These are phyloP conservation scores for Pharnaceum exiguum DNA, from an alignment of 148 eudicot species.

Conservation along the genomic window DNA sequence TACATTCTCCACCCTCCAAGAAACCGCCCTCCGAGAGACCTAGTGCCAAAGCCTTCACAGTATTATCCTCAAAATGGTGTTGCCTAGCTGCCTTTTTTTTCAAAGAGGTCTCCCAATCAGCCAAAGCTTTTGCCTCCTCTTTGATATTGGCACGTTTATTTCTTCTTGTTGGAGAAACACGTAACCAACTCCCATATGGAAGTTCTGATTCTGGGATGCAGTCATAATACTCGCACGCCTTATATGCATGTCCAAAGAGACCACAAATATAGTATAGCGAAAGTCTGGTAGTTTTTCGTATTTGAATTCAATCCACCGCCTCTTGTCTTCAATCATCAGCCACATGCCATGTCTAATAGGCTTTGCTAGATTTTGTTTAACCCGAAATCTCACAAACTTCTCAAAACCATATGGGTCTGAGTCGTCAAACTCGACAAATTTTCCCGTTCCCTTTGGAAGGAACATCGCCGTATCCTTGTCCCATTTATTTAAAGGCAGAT, in stretches of 20 bases:
- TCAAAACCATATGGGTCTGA: not conserved
- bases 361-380: not conserved
- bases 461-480: not conserved
- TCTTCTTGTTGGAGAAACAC: not conserved
- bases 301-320: not conserved
- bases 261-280: not conserved
- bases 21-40: too few relatives aligned
- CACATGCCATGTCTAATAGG: not conserved
- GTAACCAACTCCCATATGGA: not conserved
- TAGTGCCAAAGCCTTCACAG: too few relatives aligned
- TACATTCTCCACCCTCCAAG: too few relatives aligned
- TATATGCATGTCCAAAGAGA: not conserved
- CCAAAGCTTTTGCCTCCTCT: too few relatives aligned
- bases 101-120: too few relatives aligned
- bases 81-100: too few relatives aligned
- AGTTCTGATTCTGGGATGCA: not conserved
- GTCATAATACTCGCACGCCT: not conserved
- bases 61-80: too few relatives aligned
- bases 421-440: not conserved
- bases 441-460: too few relatives aligned
- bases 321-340: not conserved
- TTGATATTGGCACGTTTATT: too few relatives aligned
- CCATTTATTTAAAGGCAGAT: conserved; percentile 4
- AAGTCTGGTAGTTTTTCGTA: not conserved
- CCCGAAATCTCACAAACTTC: not conserved